phyloP scores from a whole-genome alignment of 106 monocot genomes.

The Amphibolis antarctica region DNA sequence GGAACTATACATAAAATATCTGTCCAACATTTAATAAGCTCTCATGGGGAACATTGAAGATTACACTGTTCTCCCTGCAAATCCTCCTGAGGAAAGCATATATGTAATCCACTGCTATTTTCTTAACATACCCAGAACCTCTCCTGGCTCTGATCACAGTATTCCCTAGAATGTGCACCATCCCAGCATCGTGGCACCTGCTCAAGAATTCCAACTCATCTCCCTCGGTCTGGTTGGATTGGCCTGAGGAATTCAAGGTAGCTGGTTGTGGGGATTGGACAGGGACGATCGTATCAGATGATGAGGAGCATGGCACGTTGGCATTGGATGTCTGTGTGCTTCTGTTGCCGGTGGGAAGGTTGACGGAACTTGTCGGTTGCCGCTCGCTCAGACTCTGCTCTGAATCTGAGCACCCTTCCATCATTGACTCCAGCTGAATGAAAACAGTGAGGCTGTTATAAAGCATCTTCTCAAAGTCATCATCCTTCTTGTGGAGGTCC shows the following conservation, averaged over 20 bases:
- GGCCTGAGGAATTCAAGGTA: slow-evolving; percentile 8
- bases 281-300: slow-evolving; percentile 30
- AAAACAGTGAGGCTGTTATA: slow-evolving; percentile 47
- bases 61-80: slow-evolving; percentile 78
- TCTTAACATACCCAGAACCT: slow-evolving; percentile 45
- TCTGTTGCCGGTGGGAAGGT: neutral
- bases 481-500: slow-evolving; percentile 68
- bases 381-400: slow-evolving; percentile 27
- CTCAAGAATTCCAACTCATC: slow-evolving; percentile 75
- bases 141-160: slow-evolving; percentile 56
- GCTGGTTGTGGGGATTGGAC: slow-evolving; percentile 4
- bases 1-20: slow-evolving; percentile 60
- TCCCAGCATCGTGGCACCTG: slow-evolving; percentile 55
- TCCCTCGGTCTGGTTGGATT: slow-evolving; percentile 13
- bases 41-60: slow-evolving; percentile 83
- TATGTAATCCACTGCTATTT: slow-evolving; percentile 49
- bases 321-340: neutral
- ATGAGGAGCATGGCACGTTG: slow-evolving; percentile 10
- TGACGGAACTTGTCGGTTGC: slow-evolving; percentile 5
- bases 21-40: slow-evolving; percentile 82
- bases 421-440: slow-evolving; percentile 66
- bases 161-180: slow-evolving; percentile 87
- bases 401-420: slow-evolving; percentile 70
- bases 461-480: slow-evolving; percentile 81
- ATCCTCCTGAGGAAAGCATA: slow-evolving; percentile 74